Base-by-base conservation (phyloP, 108 stramenopile genomes). In the Cyclotella atomus region DNA sequence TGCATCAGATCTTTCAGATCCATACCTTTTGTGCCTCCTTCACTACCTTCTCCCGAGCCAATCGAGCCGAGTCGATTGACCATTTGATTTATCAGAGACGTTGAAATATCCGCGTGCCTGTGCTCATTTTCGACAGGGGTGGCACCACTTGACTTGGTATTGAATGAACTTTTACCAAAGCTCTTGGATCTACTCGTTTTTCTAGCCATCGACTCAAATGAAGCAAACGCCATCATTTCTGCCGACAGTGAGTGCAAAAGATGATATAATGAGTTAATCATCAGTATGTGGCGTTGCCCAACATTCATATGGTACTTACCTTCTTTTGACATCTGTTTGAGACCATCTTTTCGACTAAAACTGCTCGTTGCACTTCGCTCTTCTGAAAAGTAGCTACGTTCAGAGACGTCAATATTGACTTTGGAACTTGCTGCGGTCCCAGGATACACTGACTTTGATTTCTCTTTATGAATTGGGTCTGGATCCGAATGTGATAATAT, bases 1-100 rank as follows among this genome's bases (percentile, higher is more conserved):
- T 29, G 3, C 64, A 65, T 65, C 4, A 65, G 45, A 46, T 65
- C 64, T 65, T 65, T 65, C 3, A 57, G 32, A 28, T 19, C 56
- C 56, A 32, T 32, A 30, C 12, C 29, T 32, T n/a, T 57, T 57
- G 56, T 15, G 29, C 9, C 56, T 1, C 15, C 30, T n/a, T 29
- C 30, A 15, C 2, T 19, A 15, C 28, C 20, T 15, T 30, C 29
- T 12, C 1, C 29, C 12, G 56, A 57, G 12, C 15, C n/a, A n/a
- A n/a, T 19, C 4, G 28, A 19, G 56, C 56, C 32, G 12, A 57
- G 56, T 57, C 56, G 29, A 32, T 15, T 57, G 1, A 29, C 56
- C 28, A 57, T 32, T 17, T 29, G 28, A 15, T 57, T 20, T 5
- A 61, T 38, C 36, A 21, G 16, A 2, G 38, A 61, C 0, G 34